Conservation (phyloP, 495 filamentous ascomycete species). For the Aspergillus hancockii region DNA sequence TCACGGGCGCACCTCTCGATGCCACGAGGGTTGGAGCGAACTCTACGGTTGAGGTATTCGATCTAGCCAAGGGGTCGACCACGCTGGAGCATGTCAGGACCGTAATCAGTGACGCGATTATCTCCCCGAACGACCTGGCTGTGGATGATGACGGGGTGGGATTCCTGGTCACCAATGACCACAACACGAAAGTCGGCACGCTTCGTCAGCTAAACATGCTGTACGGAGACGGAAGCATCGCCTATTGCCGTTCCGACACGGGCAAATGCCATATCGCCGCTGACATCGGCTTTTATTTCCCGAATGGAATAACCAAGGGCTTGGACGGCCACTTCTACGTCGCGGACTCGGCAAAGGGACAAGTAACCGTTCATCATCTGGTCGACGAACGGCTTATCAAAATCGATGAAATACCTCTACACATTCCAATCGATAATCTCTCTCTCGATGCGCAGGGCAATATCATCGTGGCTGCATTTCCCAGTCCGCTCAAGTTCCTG, state of each 20-base stretch:
- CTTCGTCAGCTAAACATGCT: conserved; percentile 21
- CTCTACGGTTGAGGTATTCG: conserved; percentile 36
- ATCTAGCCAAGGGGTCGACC: conserved; percentile 23
- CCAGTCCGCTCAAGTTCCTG: conserved; percentile 13
- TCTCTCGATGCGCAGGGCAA: conserved; percentile 38
- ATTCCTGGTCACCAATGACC: conserved; percentile 38
- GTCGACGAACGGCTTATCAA: conserved; percentile 20
- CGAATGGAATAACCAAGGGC: conserved; percentile 36
- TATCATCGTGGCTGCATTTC: conserved; percentile 33
- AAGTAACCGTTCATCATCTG: conserved; percentile 27
- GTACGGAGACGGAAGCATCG: conserved; percentile 17
- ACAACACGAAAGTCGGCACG: conserved; percentile 28
- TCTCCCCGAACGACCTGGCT: conserved; percentile 37
- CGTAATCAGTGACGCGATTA: conserved; percentile 26
- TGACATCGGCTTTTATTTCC: conserved; percentile 18
- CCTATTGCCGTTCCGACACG: conserved; percentile 21
- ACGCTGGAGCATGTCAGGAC: conserved; percentile 34
- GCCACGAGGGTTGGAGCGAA: conserved; percentile 32
- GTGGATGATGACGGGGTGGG: conserved; percentile 26
- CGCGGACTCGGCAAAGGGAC: conserved; percentile 21
- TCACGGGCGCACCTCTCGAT: conserved; percentile 32
- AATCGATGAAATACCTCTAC: conserved; percentile 27
- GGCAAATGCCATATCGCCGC: conserved; percentile 31
- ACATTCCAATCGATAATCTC: conserved; percentile 39
- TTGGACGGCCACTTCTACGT: conserved; percentile 33